Conservation (phyloP, 345 rosid genomes). For the Firmiana major region DNA sequence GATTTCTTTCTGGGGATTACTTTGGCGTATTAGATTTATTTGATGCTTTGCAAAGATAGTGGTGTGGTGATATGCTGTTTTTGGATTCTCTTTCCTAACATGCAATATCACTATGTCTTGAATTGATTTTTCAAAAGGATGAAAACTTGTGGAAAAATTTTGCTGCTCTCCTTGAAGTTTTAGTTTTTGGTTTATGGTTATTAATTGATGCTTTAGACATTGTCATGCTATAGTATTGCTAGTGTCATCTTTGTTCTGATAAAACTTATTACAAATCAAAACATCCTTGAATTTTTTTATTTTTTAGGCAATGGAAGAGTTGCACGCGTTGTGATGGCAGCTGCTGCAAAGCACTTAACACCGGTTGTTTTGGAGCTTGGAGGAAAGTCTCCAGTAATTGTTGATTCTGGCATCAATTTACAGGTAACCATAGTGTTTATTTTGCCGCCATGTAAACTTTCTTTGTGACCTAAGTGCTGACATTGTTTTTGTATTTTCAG, state of each 20-base stretch:
- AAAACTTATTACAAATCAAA: neutral
- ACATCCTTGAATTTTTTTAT: slow-evolving; percentile 7
- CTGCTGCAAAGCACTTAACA: slow-evolving; percentile 96
- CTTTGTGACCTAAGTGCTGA: slow-evolving; percentile 12
- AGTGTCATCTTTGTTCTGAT: neutral
- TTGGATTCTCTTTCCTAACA: neutral
- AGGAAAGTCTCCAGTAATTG: slow-evolving; percentile 84
- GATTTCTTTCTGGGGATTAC: neutral
- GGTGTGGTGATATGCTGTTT: neutral
- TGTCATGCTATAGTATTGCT: neutral
- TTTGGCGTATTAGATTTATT: neutral
- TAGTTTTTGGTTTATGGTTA: neutral
- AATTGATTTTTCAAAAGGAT: neutral
- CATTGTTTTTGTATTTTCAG: slow-evolving; percentile 27
- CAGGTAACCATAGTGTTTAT: slow-evolving; percentile 35
- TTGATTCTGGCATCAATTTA: slow-evolving; percentile 69
- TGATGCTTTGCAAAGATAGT: neutral
- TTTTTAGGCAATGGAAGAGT: slow-evolving; percentile 66
- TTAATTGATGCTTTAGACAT: slow-evolving; percentile 6
- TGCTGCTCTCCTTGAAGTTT: neutral
- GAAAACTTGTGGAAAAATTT: neutral
- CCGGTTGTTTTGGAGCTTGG: slow-evolving; percentile 94
- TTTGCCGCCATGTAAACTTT: neutral
- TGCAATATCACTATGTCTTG: neutral
- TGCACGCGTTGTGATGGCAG: slow-evolving; percentile 81